These are phyloP conservation scores for Spathaspora sp. DNA, from an alignment of 805 yeast species.

Conservation along the genomic window DNA sequence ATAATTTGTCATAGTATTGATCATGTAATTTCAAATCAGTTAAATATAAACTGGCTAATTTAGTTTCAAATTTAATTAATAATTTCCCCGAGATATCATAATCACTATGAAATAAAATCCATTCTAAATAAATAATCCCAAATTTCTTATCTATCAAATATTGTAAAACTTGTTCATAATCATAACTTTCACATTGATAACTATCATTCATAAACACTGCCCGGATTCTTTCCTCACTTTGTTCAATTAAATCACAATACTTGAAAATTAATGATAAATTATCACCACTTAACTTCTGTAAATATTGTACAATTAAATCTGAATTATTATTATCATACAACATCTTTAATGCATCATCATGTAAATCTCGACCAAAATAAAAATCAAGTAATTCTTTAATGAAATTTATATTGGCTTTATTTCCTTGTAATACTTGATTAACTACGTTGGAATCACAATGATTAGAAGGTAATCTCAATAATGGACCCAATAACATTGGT, in stretches of 20 bases:
- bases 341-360: slow-evolving; percentile 63
- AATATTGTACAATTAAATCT: slow-evolving; percentile 48
- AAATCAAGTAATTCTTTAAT: slow-evolving; percentile 75
- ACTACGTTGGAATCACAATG: slow-evolving; percentile 67
- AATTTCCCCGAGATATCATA: slow-evolving; percentile 15
- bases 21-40: slow-evolving; percentile 14
- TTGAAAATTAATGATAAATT: slow-evolving; percentile 53
- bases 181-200: slow-evolving; percentile 54
- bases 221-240: slow-evolving; percentile 27
- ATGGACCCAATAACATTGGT: slow-evolving; percentile 76
- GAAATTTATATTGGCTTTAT: slow-evolving; percentile 26
- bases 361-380: slow-evolving; percentile 59
- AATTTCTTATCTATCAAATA: slow-evolving; percentile 36
- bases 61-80: slow-evolving; percentile 30
- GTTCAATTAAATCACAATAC: slow-evolving; percentile 47
- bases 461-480: slow-evolving; percentile 69
- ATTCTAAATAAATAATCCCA: slow-evolving; percentile 43
- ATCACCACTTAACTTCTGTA: slow-evolving; percentile 50
- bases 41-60: slow-evolving; percentile 30
- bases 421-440: slow-evolving; percentile 37
- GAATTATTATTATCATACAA: slow-evolving; percentile 37
- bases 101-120: slow-evolving; percentile 37
- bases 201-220: slow-evolving; percentile 65
- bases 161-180: slow-evolving; percentile 50
- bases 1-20: slow-evolving; percentile 26